phyloP scores from a whole-genome alignment of 2,329 filamentous ascomycete genomes.

The Sarocladiaceae sp. region DNA sequence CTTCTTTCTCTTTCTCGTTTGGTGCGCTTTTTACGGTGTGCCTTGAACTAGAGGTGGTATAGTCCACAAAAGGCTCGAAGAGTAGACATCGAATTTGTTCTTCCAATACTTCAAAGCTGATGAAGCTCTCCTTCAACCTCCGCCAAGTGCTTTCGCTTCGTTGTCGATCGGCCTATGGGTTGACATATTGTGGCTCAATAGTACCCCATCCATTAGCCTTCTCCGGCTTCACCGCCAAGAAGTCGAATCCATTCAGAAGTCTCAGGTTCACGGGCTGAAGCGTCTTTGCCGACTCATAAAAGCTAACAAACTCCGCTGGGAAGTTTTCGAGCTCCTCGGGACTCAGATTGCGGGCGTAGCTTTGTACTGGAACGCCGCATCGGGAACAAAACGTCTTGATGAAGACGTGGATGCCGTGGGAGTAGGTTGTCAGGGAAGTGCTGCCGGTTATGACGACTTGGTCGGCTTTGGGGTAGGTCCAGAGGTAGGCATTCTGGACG shows the following conservation, averaged over 20 bases:
- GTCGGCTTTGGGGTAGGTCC: conserved; percentile 37
- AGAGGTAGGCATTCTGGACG: conserved; percentile 36
- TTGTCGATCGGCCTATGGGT: conserved; percentile 3
- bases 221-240: conserved; percentile 18
- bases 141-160: too few species aligned
- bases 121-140: too few species aligned
- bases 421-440: conserved; percentile 30
- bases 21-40: too few species aligned
- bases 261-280: conserved; percentile 33
- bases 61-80: too few species aligned
- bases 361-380: conserved; percentile 42
- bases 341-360: conserved; percentile 22
- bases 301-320: conserved; percentile 19
- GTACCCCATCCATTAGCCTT: not conserved
- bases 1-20: too few species aligned
- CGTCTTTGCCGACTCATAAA: conserved; percentile 13
- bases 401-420: conserved; percentile 25
- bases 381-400: conserved; percentile 44
- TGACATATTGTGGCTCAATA: not conserved
- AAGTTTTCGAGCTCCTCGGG: conserved; percentile 32
- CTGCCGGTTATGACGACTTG: conserved; percentile 36
- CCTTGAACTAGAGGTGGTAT: too few species aligned
- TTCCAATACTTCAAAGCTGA: too few species aligned
- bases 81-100: too few species aligned
- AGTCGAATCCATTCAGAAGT: conserved; percentile 32